phyloP scores from a whole-genome alignment of 2,329 filamentous ascomycete species.

The Hypoxylon sp. region DNA sequence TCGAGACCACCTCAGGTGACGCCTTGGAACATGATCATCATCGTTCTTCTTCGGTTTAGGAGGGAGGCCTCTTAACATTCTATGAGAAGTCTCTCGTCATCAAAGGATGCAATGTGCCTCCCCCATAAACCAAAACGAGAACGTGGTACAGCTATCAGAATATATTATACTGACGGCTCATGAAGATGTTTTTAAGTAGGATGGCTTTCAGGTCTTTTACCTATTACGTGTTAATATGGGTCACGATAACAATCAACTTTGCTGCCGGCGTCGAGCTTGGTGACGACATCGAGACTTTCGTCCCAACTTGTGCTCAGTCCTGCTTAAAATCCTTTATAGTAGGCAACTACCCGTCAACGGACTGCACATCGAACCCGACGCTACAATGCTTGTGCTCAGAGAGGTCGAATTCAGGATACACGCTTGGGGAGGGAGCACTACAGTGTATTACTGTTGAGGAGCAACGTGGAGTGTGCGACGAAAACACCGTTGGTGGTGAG shows the following conservation, averaged over 20 bases:
- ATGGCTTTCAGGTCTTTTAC: conserved; percentile 53
- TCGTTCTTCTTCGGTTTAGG: conserved; percentile 28
- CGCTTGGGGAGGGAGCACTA: conserved; percentile 79
- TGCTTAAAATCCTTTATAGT: conserved; percentile 76
- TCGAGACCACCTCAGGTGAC: conserved; percentile 38
- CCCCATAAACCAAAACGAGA: conserved; percentile 39
- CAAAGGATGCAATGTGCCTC: conserved; percentile 46
- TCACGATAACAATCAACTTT: conserved; percentile 46
- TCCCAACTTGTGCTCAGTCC: conserved; percentile 52
- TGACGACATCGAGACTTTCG: conserved; percentile 47
- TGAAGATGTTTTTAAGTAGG: conserved; percentile 52
- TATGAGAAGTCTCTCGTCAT: conserved; percentile 39
- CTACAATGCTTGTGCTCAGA: conserved; percentile 76
- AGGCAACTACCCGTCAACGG: conserved; percentile 68
- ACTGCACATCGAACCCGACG: conserved; percentile 66
- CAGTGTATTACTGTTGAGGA: conserved; percentile 74
- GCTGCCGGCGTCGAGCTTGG: conserved; percentile 47
- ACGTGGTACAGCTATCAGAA: conserved; percentile 38
- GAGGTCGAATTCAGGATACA: conserved; percentile 73
- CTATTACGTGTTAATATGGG: conserved; percentile 52
- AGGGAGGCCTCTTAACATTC: conserved; percentile 32
- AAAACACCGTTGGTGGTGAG: conserved; percentile 60
- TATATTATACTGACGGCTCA: conserved; percentile 48
- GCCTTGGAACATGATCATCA: conserved; percentile 47
- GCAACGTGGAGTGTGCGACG: conserved; percentile 66